phyloP scores from a whole-genome alignment of 345 rosid species.

The Conringia planisiliqua region DNA sequence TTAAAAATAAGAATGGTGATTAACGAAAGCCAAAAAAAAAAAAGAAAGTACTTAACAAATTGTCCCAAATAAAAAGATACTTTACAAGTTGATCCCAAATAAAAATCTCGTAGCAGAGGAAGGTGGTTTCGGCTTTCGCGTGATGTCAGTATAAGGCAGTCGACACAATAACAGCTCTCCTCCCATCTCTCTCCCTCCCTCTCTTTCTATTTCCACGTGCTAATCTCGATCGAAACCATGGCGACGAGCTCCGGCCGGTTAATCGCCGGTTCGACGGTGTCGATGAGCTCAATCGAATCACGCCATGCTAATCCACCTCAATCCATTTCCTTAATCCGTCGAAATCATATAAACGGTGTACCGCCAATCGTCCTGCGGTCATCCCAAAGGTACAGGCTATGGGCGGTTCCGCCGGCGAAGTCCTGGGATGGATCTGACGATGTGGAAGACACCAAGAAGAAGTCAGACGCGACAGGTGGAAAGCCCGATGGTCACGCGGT shows the following conservation, averaged over 20 bases:
- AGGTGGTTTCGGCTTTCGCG: background rate
- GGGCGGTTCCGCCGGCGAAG: conserved; percentile 36
- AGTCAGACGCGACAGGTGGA: conserved; percentile 30
- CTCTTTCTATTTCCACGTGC: background rate
- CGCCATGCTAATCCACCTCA: conserved; percentile 25
- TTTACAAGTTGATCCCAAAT: background rate
- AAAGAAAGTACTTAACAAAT: background rate
- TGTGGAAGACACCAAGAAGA: conserved; percentile 22
- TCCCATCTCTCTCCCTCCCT: background rate
- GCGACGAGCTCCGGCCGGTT: conserved; percentile 50
- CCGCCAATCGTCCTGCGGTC: conserved; percentile 36
- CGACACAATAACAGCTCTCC: background rate
- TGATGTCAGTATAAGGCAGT: conserved; percentile 13
- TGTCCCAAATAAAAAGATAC: background rate
- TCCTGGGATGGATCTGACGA: conserved; percentile 43
- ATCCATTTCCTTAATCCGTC: conserved; percentile 31
- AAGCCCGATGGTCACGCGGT: conserved; percentile 26
- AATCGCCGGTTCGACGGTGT: conserved; percentile 30
- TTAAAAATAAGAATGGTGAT: no score
- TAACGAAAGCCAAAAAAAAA: background rate
- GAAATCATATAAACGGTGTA: conserved; percentile 24
- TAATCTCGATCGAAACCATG: conserved; percentile 38
- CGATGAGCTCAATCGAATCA: conserved; percentile 24
- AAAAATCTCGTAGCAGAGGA: background rate
- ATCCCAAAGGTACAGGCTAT: conserved; percentile 26